Percentiles rank a stretch among this genome's conserved stretches.
Evolutionary conservation across 2,329 filamentous ascomycete genomes (phyloP).

Genomic region (Ciborinia camelliae): DNA sequence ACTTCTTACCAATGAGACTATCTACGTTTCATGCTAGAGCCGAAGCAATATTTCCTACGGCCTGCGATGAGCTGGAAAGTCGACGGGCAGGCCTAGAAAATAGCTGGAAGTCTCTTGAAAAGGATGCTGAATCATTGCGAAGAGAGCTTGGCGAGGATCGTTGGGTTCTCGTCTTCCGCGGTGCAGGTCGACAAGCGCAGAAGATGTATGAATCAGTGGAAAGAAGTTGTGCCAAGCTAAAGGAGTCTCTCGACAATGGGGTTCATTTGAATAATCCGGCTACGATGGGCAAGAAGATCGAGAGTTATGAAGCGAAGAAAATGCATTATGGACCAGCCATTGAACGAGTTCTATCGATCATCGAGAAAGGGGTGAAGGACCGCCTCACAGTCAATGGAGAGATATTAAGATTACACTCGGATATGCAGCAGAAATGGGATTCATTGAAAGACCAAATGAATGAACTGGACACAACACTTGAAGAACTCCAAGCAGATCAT

Average conservation of each 20-base stretch:
- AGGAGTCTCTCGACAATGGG: constrained; percentile 72
- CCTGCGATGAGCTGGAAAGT: constrained; percentile 82
- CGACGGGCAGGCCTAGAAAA: constrained; percentile 71
- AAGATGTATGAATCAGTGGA: constrained; percentile 98
- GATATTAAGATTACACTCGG: constrained; percentile 78
- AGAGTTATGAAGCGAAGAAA: constrained; percentile 93
- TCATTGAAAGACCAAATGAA: constrained; percentile 71
- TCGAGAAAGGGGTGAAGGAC: constrained; percentile 92
- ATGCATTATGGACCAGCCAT: constrained; percentile 92
- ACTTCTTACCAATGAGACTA: constrained; percentile 92
- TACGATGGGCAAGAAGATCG: constrained; percentile 74
- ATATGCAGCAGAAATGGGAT: constrained; percentile 81
- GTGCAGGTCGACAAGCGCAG: constrained; percentile 84
- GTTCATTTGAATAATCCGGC: constrained; percentile 70
- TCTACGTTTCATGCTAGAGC: constrained; percentile 81
- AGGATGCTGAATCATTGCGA: constrained; percentile 82
- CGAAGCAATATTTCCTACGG: constrained; percentile 76
- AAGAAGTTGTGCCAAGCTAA: constrained; percentile 77
- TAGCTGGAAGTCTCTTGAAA: constrained; percentile 84
- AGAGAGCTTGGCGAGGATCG: constrained; percentile 92
- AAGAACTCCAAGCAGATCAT: constrained; percentile 63
- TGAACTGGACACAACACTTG: constrained; percentile 71
- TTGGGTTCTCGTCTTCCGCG: constrained; percentile 93
- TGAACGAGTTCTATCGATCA: constrained; percentile 84
- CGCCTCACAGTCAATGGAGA: constrained; percentile 96